These are phyloP conservation scores for Xylariaceae sp. DNA, from an alignment of 2,329 filamentous ascomycete species.

Conservation along the genomic window DNA sequence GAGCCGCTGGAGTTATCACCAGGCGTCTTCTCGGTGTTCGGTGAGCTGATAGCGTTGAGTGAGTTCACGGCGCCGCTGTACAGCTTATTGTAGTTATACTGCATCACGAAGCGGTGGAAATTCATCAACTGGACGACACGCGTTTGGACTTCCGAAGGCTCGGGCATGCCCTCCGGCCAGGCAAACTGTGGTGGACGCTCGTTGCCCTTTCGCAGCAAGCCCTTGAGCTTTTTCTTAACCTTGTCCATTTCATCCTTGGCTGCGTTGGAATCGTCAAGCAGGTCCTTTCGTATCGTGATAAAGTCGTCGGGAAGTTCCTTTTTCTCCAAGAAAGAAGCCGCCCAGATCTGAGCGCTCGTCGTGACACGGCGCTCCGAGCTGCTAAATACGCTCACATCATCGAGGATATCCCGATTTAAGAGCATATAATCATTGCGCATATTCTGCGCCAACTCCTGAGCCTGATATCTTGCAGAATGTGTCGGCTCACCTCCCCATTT, in stretches of 20 bases:
- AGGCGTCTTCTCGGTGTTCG: slow-evolving; percentile 42
- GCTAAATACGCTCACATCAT: slow-evolving; percentile 91
- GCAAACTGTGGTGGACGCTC: slow-evolving; percentile 92
- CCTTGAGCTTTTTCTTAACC: slow-evolving; percentile 98
- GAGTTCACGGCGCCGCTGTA: slow-evolving; percentile 62
- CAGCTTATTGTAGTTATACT: slow-evolving; percentile 82
- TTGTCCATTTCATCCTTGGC: slow-evolving; percentile 99
- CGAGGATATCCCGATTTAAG: slow-evolving; percentile 85
- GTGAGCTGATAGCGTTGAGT: slow-evolving; percentile 52
- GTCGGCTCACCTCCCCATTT: slow-evolving; percentile 99
- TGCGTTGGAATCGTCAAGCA: slow-evolving; percentile 94
- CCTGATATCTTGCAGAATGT: slow-evolving; percentile 92
- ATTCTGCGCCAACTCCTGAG: slow-evolving; percentile 88
- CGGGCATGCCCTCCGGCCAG: slow-evolving; percentile 94
- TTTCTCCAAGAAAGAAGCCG: slow-evolving; percentile 78
- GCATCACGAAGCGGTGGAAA: slow-evolving; percentile 92
- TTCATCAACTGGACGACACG: slow-evolving; percentile 96
- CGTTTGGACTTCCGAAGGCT: slow-evolving; percentile 87
- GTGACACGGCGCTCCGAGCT: slow-evolving; percentile 93
- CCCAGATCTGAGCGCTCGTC: slow-evolving; percentile 95
- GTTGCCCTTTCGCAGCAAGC: slow-evolving; percentile 83
- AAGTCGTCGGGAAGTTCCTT: slow-evolving; percentile 81
- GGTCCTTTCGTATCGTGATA: slow-evolving; percentile 86
- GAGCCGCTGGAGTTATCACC: slow-evolving; percentile 40
- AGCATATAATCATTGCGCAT: slow-evolving; percentile 93